phyloP scores from a whole-genome alignment of 1,139 yeast species.

The Yamadazyma mexicana region DNA sequence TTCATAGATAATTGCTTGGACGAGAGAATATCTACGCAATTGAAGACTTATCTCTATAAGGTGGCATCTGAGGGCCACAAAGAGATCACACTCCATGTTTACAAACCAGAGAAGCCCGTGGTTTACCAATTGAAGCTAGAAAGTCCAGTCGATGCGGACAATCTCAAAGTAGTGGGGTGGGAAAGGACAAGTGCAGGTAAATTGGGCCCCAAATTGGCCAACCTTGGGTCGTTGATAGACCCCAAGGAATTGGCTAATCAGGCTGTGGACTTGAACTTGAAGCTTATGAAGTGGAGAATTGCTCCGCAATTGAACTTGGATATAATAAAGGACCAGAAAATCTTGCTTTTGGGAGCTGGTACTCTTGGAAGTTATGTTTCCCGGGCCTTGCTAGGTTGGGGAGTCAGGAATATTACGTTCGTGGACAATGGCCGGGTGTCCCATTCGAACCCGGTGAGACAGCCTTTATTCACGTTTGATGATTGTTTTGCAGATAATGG shows the following conservation, averaged over 20 bases:
- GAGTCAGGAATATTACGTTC: slow-evolving; percentile 78
- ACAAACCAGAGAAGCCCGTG: slow-evolving; percentile 16
- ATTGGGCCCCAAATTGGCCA: slow-evolving; percentile 79
- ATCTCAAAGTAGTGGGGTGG: slow-evolving; percentile 74
- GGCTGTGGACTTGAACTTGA: slow-evolving; percentile 85
- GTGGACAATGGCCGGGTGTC: slow-evolving; percentile 90
- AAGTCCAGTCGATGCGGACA: slow-evolving; percentile 3
- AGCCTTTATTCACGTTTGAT: slow-evolving; percentile 74
- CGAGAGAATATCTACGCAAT: slow-evolving; percentile 56
- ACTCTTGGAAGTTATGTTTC: slow-evolving; percentile 93
- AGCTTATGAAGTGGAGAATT: slow-evolving; percentile 95
- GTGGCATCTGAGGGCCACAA: slow-evolving; percentile 42
- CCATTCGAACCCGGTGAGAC: slow-evolving; percentile 93
- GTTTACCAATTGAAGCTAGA: slow-evolving; percentile 6
- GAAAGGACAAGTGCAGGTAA: slow-evolving; percentile 75
- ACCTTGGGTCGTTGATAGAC: slow-evolving; percentile 75
- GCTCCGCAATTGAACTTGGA: slow-evolving; percentile 81
- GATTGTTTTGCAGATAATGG: slow-evolving; percentile 67
- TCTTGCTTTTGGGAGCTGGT: slow-evolving; percentile 90
- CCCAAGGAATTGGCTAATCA: slow-evolving; percentile 84
- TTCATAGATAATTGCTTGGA: slow-evolving; percentile 63
- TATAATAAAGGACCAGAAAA: slow-evolving; percentile 54
- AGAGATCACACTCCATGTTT: slow-evolving; percentile 38
- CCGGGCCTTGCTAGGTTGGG: slow-evolving; percentile 90
- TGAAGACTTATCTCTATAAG: slow-evolving; percentile 66